Base-by-base conservation (phyloP, 2,329 filamentous ascomycete genomes). In the Diaporthe australafricana region DNA sequence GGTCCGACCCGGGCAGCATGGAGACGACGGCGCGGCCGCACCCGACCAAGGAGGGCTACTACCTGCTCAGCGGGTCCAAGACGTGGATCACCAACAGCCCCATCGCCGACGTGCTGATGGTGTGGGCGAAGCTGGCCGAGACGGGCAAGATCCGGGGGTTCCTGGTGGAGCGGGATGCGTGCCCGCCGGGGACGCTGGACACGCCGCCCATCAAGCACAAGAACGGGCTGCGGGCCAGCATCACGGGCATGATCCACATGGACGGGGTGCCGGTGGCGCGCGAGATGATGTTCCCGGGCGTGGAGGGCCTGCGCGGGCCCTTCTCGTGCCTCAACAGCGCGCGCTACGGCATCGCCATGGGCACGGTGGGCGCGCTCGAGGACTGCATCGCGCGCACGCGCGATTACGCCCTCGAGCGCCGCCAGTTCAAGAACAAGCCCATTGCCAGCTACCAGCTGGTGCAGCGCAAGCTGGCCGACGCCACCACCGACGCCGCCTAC, bases 231-330 rank as follows among this genome's bases (percentile, higher is more conserved):
- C 89, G 96, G 72, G 96, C 96, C 16, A 97, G 94, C 16, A 93
- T 98, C 75, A 99, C 96, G 0, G 96, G 96, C 71, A 98, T 98
- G 96, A 98, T 99, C 76, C 95, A 98, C 77, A 88, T 99, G 79
- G 96, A 98, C 75, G 91, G 93, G 74, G 95, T 94, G 76, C 96
- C 96, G 0, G 94, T 99, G 0, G 92, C 95, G 0, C 91, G 92
- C 76, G 93, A 90, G 77, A 98, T 98, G 84, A 97, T 99, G 95
- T 95, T 99, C 78, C 95, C 95, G 0, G 89, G 93, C 1, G 89
- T 98, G 6, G 94, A 98, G 80, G 96, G 96, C 6, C 87, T 99
- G 40, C 89, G 85, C 73, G 96, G 96, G 0, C 96, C 96, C 3
- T 99, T 99, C 80, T 92, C 93, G 74, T 99, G 96, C 80, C 88